Evolutionary conservation across 352 stramenopile genomes (phyloP).

Genomic region (Globisporangium paroecandrum): DNA sequence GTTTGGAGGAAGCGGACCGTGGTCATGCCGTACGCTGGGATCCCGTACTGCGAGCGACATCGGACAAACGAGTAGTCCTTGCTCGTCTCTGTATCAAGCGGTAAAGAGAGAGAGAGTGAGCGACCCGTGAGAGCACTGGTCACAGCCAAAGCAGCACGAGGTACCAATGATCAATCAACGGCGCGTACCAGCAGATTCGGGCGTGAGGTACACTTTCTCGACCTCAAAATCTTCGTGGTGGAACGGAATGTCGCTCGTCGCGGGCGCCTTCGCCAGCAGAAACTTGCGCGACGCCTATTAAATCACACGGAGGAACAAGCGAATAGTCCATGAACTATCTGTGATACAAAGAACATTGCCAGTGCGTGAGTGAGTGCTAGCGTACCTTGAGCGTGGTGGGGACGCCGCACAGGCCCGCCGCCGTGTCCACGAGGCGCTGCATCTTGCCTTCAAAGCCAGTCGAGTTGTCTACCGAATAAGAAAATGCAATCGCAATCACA

Average conservation of each 20-base stretch:
- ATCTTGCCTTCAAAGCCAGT: constrained; percentile 86
- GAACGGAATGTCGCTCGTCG: constrained; percentile 54
- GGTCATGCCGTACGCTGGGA: constrained; percentile 83
- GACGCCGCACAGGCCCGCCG: constrained; percentile 64
- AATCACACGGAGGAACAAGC: neutral
- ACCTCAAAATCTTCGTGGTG: constrained; percentile 86
- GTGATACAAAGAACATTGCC: no score
- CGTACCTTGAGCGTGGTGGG: constrained; percentile 64
- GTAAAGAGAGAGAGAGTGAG: neutral
- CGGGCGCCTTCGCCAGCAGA: constrained; percentile 41
- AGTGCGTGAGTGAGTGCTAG: neutral
- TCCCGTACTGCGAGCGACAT: constrained; percentile 81
- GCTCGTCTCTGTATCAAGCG: constrained; percentile 42
- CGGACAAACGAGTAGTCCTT: constrained; percentile 87
- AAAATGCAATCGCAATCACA: neutral
- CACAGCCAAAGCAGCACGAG: neutral
- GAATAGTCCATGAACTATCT: no score
- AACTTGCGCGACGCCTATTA: constrained; percentile 69
- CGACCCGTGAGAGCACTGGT: no score
- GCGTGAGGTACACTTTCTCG: constrained; percentile 83
- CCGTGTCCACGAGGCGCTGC: constrained; percentile 82
- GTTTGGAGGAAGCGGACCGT: constrained; percentile 78
- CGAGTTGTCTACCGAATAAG: constrained; percentile 59
- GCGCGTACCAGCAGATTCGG: constrained; percentile 49
- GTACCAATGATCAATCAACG: neutral